A percentile compares a stretch with the other conserved stretches of the same genome.
Evolutionary conservation across 148 eudicot genomes (phyloP).

Genomic region (Camellia sinensis): DNA sequence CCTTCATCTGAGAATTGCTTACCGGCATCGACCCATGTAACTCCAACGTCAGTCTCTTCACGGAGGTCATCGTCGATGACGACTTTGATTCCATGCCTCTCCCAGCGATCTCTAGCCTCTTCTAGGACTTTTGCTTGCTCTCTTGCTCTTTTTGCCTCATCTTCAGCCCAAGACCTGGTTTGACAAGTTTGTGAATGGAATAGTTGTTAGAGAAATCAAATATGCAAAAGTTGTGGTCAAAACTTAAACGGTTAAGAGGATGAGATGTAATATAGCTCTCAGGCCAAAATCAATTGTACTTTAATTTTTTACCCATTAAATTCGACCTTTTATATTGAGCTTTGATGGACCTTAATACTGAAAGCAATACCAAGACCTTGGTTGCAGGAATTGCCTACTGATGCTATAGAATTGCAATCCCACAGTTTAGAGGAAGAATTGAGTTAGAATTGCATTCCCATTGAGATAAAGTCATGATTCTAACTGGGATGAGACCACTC

Average conservation of each 20-base stretch:
- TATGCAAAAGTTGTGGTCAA: background rate
- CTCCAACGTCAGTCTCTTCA: conserved; percentile 58
- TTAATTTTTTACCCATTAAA: background rate
- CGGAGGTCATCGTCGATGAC: conserved; percentile 69
- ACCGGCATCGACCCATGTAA: conserved; percentile 68
- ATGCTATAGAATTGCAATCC: too few relatives aligned
- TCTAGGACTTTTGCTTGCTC: conserved; percentile 86
- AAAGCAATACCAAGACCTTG: background rate
- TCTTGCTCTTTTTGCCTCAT: conserved; percentile 93
- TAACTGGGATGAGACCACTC: too few relatives aligned
- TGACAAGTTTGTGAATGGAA: conserved; percentile 7
- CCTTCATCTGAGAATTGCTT: conserved; percentile 57
- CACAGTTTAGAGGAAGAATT: too few relatives aligned
- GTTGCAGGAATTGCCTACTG: background rate
- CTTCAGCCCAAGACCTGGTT: conserved; percentile 93
- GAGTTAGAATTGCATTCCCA: too few relatives aligned
- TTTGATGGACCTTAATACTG: background rate
- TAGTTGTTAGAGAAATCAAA: background rate
- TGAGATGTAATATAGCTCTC: background rate
- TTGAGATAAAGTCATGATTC: too few relatives aligned
- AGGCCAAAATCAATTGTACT: background rate
- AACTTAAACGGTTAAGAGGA: background rate
- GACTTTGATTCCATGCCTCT: conserved; percentile 74
- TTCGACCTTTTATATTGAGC: background rate
- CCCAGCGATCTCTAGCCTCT: conserved; percentile 95